Evolutionary conservation across 768 basidiomycete species (phyloP).

Genomic region (Collybiopsis luxurians): DNA sequence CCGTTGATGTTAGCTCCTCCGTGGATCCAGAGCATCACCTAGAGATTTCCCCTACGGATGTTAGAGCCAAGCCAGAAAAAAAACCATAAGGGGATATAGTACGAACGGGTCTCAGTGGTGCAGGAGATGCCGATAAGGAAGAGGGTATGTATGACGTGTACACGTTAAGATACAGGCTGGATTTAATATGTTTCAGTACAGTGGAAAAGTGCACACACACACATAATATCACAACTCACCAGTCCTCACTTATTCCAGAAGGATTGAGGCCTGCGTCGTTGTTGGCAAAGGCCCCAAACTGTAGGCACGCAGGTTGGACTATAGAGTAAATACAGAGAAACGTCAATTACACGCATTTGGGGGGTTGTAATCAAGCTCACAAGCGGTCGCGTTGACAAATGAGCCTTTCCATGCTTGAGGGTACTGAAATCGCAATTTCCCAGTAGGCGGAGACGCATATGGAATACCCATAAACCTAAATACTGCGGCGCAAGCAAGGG

Average conservation of each 20-base stretch:
- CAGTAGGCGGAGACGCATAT: constrained; percentile 31
- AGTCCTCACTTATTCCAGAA: constrained; percentile 18
- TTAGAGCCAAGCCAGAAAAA: no score
- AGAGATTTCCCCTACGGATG: no score
- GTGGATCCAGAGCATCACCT: constrained; percentile 41
- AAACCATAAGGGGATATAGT: no score
- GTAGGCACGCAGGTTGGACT: constrained; percentile 18
- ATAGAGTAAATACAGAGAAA: no score
- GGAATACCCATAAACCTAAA: constrained; percentile 43
- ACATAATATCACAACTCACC: constrained; percentile 4
- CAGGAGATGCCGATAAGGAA: constrained; percentile 1
- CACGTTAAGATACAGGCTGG: constrained; percentile 31
- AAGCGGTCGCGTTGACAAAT: constrained; percentile 27
- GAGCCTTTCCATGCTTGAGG: constrained; percentile 24
- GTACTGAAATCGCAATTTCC: constrained; percentile 31
- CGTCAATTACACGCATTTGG: no score
- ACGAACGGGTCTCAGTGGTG: constrained; percentile 27
- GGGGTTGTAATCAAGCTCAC: no score
- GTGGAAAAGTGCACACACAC: background rate
- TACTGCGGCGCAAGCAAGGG: constrained; percentile 9
- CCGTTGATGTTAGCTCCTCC: constrained; percentile 35
- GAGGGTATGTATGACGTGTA: constrained; percentile 33
- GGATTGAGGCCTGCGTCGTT: constrained; percentile 16
- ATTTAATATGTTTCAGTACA: no score
- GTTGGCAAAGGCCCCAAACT: constrained; percentile 13